A percentile compares a stretch with the other conserved stretches of the same genome.
Conservation (phyloP, 495 filamentous ascomycete genomes). For the Penicillium taxi region DNA sequence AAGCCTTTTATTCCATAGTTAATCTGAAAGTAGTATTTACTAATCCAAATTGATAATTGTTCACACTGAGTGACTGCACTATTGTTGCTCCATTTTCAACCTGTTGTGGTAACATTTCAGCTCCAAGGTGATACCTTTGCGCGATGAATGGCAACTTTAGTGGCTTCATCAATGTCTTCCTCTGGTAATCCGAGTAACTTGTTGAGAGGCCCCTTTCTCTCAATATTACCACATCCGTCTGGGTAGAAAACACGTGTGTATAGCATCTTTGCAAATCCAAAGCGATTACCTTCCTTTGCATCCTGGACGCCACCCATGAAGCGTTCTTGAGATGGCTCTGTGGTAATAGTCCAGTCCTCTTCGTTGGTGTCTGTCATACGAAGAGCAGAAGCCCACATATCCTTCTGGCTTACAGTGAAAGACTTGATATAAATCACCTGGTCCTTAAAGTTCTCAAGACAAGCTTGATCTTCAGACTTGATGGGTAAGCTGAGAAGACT, state of each 20-base stretch:
- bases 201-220: constrained; percentile 37
- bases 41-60: too few species aligned
- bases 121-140: constrained; percentile 1
- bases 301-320: constrained; percentile 32
- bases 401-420: constrained; percentile 43
- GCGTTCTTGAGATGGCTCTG: constrained; percentile 35
- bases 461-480: constrained; percentile 37
- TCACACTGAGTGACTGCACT: too few species aligned
- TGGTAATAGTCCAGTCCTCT: constrained; percentile 48
- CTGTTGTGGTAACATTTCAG: neutral
- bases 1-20: too few species aligned
- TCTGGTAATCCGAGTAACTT: constrained; percentile 43
- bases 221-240: constrained; percentile 37
- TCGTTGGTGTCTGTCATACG: constrained; percentile 47
- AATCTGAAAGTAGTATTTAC: too few species aligned
- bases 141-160: constrained; percentile 16
- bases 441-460: constrained; percentile 27
- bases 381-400: constrained; percentile 44
- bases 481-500: constrained; percentile 34
- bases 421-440: constrained; percentile 34
- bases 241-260: constrained; percentile 47
- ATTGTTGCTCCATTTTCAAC: neutral
- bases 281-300: constrained; percentile 34
- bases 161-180: constrained; percentile 53
- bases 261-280: constrained; percentile 26